These are phyloP conservation scores for Coemansia sp. DNA, from an alignment of 192 early-diverging fungal genomes.

Conservation along the genomic window DNA sequence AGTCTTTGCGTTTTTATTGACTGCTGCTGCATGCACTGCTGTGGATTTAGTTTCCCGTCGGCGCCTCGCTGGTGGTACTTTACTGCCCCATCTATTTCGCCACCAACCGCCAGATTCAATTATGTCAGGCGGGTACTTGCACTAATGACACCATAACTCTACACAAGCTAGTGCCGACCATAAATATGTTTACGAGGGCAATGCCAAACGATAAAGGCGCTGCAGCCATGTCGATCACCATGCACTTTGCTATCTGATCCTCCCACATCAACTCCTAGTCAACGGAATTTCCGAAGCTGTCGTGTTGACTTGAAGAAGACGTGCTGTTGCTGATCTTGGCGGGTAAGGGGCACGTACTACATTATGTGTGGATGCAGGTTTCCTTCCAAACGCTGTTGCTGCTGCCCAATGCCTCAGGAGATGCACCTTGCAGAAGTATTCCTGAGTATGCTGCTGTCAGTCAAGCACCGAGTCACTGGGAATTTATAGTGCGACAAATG, in stretches of 20 bases:
- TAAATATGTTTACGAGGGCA: not conserved
- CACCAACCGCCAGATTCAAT: not conserved
- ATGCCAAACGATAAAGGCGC: not conserved
- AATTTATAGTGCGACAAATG: not conserved
- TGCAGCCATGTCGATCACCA: not conserved
- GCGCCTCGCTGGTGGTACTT: conserved; percentile 2
- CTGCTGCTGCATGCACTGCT: not conserved
- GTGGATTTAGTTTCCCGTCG: not conserved
- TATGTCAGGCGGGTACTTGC: not conserved
- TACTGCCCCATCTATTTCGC: conserved; percentile 1
- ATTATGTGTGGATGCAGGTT: not conserved
- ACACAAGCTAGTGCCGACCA: not conserved
- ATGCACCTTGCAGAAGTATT: too few relatives aligned
- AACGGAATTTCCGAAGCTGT: too few relatives aligned
- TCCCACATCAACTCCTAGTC: not conserved
- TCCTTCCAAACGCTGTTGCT: not conserved
- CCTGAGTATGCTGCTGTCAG: too few relatives aligned
- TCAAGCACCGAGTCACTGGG: too few relatives aligned
- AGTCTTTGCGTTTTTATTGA: not conserved
- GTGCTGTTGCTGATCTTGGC: not conserved
- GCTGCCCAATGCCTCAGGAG: too few relatives aligned
- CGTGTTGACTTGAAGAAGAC: not conserved
- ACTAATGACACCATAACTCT: too few relatives aligned
- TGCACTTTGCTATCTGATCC: conserved; percentile 2
- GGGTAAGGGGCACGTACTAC: not conserved